phyloP scores from a whole-genome alignment of 768 basidiomycete species.

The Macrolepiota dolichaula region DNA sequence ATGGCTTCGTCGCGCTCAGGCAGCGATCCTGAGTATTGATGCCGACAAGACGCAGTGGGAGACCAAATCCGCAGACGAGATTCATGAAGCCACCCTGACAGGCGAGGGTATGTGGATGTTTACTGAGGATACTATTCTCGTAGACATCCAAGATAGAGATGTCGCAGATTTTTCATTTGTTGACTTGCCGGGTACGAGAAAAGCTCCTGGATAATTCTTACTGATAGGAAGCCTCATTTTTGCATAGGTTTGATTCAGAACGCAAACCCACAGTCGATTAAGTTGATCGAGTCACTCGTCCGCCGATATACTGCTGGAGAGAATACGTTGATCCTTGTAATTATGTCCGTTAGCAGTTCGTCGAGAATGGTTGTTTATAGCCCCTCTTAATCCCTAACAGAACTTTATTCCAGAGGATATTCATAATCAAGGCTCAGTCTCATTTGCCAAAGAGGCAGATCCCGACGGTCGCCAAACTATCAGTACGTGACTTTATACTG shows the following conservation, averaged over 20 bases:
- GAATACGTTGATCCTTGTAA: slow-evolving; percentile 62
- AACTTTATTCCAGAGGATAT: slow-evolving; percentile 51
- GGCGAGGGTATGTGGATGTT: slow-evolving; percentile 24
- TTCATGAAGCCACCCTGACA: slow-evolving; percentile 6
- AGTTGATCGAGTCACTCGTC: slow-evolving; percentile 46
- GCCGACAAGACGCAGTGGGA: slow-evolving; percentile 4
- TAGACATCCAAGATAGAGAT: slow-evolving; percentile 41
- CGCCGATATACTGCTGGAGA: slow-evolving; percentile 39
- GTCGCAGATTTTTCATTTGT: slow-evolving; percentile 49
- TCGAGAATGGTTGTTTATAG: neutral
- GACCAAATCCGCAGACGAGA: slow-evolving; percentile 10
- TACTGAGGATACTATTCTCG: slow-evolving; percentile 47
- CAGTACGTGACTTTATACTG: slow-evolving; percentile 32
- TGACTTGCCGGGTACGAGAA: slow-evolving; percentile 45
- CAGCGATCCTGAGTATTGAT: slow-evolving; percentile 42
- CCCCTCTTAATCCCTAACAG: neutral
- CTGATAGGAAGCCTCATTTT: neutral
- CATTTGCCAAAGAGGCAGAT: slow-evolving; percentile 51
- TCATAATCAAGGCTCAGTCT: slow-evolving; percentile 58
- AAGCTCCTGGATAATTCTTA: neutral
- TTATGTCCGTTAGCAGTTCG: slow-evolving; percentile 63
- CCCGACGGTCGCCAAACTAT: slow-evolving; percentile 57
- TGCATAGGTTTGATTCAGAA: slow-evolving; percentile 57
- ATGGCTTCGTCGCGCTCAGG: slow-evolving; percentile 56
- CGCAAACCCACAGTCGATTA: slow-evolving; percentile 31